These are phyloP conservation scores for Cladosporium sp. DNA, from an alignment of 2,329 filamentous ascomycete genomes.

Conservation along the genomic window DNA sequence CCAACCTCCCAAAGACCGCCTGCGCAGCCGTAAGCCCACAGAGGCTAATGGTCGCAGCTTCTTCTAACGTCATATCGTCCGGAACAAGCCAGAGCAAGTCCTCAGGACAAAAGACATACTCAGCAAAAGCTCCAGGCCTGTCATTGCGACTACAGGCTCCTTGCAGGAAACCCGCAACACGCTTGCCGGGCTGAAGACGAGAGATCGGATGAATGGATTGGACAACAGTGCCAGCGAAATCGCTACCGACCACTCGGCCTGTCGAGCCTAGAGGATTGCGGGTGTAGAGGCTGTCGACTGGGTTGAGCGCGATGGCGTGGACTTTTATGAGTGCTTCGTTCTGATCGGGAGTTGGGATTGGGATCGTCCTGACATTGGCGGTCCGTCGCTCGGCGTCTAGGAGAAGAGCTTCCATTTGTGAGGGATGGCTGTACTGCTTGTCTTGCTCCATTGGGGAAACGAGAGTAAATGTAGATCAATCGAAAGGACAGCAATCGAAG, in stretches of 20 bases:
- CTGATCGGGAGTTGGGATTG: neutral
- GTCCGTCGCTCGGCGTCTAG: neutral
- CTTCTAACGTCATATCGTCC: slow-evolving; percentile 28
- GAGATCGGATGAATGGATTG: neutral
- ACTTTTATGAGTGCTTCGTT: slow-evolving; percentile 26
- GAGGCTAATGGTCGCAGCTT: slow-evolving; percentile 39
- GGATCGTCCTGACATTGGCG: neutral
- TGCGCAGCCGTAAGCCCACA: slow-evolving; percentile 44
- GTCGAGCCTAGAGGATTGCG: slow-evolving; percentile 32
- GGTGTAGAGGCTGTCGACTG: slow-evolving; percentile 34
- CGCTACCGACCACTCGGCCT: slow-evolving; percentile 36
- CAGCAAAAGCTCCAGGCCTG: slow-evolving; percentile 44
- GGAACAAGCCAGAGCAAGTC: slow-evolving; percentile 41
- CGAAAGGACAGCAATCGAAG: too few species aligned
- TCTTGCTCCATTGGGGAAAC: too few species aligned
- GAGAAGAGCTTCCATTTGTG: neutral
- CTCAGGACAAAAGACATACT: slow-evolving; percentile 34
- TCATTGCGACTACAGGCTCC: slow-evolving; percentile 42
- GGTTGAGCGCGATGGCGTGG: slow-evolving; percentile 30
- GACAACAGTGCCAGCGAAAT: slow-evolving; percentile 38
- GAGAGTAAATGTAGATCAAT: neutral
- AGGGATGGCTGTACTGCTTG: too few species aligned
- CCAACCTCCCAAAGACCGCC: slow-evolving; percentile 37
- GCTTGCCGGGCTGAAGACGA: slow-evolving; percentile 21
- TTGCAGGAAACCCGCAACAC: slow-evolving; percentile 42